Evolutionary conservation across 2,329 filamentous ascomycete genomes (phyloP), one percentile per base, ranked within the genome.

Genomic region (Phialocephala sp.): DNA sequence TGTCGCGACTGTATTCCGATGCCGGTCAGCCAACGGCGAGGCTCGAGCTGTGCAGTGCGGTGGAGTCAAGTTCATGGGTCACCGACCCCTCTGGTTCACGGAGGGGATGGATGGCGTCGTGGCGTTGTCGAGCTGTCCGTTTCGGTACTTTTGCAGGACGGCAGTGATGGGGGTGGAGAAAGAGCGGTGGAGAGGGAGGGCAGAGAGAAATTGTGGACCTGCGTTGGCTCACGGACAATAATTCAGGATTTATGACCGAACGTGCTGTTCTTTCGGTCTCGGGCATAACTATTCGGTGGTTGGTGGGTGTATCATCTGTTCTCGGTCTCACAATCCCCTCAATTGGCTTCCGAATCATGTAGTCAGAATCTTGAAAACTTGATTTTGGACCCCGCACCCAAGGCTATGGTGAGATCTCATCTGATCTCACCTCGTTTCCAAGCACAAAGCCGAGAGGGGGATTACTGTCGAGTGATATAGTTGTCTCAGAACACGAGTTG

Each of bases 131-230:
- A 59, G 37, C 35, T 50, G 57, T 63, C 57, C 57, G 15, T 59
- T 63, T 63, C 52, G 41, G 66, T 59, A 63, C 43, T 32, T 61
- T 47, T 59, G 59, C 60, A 63, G 55, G 27, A 58, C 52, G 66
- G 63, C 59, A 66, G 43, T 22, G 27, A 20, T 20, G 27, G 12
- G 5, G 52, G 39, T 41, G 37, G 24, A 41, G 35, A 35, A 54
- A 24, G 55, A 62, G 56, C 45, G 45, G 35, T 35, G 15, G 43
- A 41, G 43, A 18, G 32, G 39, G 32, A 32, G 27, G 27, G 27
- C 27, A 32, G 27, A 32, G 27, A 32, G 55, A 50, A n/a, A 15
- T n/a, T 36, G 27, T 32, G 24, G 27, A 24, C 12, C 15, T 32
- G 4, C 24, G 3, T 52, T 24, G 12, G n/a, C n/a, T 47, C 43